These are phyloP conservation scores for Populus trichocarpa DNA, from an alignment of 441 rosid species.

Conservation along the genomic window DNA sequence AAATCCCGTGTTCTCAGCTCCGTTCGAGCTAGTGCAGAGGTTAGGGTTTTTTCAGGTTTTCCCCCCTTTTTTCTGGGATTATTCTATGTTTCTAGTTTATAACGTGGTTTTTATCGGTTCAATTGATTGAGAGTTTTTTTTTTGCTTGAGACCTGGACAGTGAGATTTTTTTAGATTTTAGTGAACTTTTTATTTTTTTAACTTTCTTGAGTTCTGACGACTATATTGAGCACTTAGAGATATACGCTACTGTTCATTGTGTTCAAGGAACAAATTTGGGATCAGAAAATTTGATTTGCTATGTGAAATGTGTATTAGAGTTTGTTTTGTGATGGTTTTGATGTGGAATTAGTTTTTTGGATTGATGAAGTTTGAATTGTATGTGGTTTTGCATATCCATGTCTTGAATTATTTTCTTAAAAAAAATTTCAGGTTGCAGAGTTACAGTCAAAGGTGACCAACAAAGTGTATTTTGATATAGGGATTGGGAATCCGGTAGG, in stretches of 20 bases:
- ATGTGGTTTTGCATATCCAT: neutral
- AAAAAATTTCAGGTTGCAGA: conserved; percentile 38
- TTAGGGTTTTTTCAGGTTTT: conserved; percentile 20
- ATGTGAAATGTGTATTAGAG: neutral
- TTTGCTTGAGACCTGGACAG: neutral
- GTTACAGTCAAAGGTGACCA: conserved; percentile 75
- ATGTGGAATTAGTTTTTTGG: neutral
- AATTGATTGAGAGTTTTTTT: neutral
- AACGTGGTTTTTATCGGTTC: neutral
- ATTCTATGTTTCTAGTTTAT: neutral
- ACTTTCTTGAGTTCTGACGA: neutral
- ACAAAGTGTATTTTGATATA: conserved; percentile 86
- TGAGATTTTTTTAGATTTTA: neutral
- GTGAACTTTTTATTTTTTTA: neutral
- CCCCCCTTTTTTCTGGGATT: neutral
- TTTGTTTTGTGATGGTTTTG: conserved; percentile 2
- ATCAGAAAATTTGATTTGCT: neutral
- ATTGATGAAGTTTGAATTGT: neutral
- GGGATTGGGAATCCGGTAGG: conserved; percentile 93
- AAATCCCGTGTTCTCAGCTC: conserved; percentile 31
- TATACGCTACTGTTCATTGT: neutral
- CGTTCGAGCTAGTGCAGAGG: conserved; percentile 77
- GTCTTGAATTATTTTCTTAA: neutral
- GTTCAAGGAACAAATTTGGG: neutral
- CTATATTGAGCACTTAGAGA: neutral